Evolutionary conservation across 2,329 filamentous ascomycete species (phyloP).

Genomic region (Pseudocercospora musae): DNA sequence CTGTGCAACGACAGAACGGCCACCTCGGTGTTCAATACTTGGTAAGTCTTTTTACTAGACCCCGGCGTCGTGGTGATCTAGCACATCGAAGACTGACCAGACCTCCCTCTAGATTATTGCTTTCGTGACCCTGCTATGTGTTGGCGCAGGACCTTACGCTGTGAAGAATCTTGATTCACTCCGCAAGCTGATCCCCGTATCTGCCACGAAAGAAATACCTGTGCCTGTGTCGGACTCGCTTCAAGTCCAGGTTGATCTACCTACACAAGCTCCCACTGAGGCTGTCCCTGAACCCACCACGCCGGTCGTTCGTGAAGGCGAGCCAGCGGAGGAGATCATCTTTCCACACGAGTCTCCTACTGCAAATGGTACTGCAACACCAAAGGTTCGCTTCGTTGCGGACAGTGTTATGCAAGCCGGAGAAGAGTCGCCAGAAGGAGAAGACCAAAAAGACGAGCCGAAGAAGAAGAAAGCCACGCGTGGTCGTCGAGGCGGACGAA

Average conservation of each 20-base stretch:
- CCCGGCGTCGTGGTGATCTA: neutral
- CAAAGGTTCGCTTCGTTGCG: conserved; percentile 19
- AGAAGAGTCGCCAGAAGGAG: conserved; percentile 25
- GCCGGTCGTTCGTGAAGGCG: conserved; percentile 29
- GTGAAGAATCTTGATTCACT: neutral
- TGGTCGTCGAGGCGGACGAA: conserved; percentile 47
- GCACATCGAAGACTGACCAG: neutral
- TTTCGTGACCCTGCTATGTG: neutral
- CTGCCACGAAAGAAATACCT: neutral
- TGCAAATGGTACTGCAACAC: conserved; percentile 3
- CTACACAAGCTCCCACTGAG: neutral
- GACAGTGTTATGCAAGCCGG: conserved; percentile 7
- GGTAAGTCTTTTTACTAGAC: neutral
- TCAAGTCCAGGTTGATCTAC: neutral
- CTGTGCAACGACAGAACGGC: neutral
- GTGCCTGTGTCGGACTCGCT: neutral
- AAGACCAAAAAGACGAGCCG: conserved; percentile 24
- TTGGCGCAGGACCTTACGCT: conserved; percentile 1
- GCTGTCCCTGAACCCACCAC: conserved; percentile 2
- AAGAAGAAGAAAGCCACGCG: conserved; percentile 51
- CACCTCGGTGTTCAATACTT: neutral
- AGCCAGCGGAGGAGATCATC: conserved; percentile 37
- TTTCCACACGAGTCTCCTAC: conserved; percentile 28
- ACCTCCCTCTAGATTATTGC: neutral
- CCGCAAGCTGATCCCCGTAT: neutral